Conservation (phyloP, 2,329 filamentous ascomycete species). For the Penicillium rolfsii region DNA sequence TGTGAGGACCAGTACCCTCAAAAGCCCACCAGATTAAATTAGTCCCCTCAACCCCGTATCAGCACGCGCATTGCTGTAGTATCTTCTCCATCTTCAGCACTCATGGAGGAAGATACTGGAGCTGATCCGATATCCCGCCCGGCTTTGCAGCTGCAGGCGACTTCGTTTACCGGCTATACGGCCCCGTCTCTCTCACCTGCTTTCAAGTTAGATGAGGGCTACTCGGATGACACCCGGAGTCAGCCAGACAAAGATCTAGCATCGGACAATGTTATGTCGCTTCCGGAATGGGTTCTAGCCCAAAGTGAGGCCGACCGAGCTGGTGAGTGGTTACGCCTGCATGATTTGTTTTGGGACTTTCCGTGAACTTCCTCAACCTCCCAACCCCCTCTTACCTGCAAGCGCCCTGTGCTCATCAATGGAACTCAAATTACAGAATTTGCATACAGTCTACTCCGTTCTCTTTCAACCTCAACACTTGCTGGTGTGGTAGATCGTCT, state of each 20-base stretch:
- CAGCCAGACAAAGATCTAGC: constrained; percentile 45
- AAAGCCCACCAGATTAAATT: constrained; percentile 3
- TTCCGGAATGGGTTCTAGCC: constrained; percentile 60
- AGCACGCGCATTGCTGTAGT: constrained; percentile 8
- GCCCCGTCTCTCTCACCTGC: constrained; percentile 41
- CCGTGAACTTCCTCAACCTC: constrained; percentile 1
- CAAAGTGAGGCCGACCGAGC: constrained; percentile 59
- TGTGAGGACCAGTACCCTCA: constrained; percentile 1
- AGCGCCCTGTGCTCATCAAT: constrained; percentile 23
- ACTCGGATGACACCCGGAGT: constrained; percentile 72
- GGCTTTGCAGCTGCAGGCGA: constrained; percentile 32
- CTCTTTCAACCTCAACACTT: constrained; percentile 78
- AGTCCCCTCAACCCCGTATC: constrained; percentile 4
- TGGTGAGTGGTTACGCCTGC: constrained; percentile 46
- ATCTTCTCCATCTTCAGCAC: constrained; percentile 7
- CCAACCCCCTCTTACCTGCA: constrained; percentile 13
- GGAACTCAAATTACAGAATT: constrained; percentile 62
- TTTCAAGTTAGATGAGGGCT: constrained; percentile 78
- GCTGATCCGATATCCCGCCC: constrained; percentile 25
- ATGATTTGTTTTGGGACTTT: constrained; percentile 2
- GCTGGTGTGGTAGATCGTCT: constrained; percentile 78
- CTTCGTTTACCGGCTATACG: constrained; percentile 34
- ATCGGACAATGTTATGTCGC: constrained; percentile 45
- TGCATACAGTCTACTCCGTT: constrained; percentile 75
- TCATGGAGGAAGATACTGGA: constrained; percentile 39